Percentiles rank a stretch among this genome's conserved stretches.
phyloP scores from a whole-genome alignment of 2,329 filamentous ascomycete species.

The Curvularia verruculosa region DNA sequence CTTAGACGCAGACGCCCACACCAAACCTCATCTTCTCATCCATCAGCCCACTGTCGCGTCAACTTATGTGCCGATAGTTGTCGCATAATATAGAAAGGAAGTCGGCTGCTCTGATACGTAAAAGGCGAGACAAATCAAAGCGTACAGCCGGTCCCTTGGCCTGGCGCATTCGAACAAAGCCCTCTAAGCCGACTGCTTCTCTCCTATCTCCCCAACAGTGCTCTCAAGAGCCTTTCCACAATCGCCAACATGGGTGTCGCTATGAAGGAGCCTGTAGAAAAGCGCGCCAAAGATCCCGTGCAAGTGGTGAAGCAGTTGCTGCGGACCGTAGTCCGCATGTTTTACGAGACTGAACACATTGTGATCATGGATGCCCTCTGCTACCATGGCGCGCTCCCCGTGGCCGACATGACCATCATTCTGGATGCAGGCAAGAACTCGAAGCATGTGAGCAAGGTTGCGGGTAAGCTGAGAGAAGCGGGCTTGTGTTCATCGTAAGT shows the following conservation, averaged over 20 bases:
- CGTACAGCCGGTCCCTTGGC: constrained; percentile 1
- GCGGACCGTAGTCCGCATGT: constrained; percentile 82
- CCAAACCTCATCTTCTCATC: constrained; percentile 10
- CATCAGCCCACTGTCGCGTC: constrained; percentile 21
- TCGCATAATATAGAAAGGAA: constrained; percentile 10
- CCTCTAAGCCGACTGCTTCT: constrained; percentile 5
- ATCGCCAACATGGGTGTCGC: constrained; percentile 16
- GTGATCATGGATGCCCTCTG: constrained; percentile 81
- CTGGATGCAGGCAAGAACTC: constrained; percentile 77
- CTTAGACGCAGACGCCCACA: not conserved
- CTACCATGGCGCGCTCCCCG: constrained; percentile 77
- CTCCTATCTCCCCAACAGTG: not conserved
- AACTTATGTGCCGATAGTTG: constrained; percentile 20
- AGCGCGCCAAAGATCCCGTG: constrained; percentile 50
- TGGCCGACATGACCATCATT: constrained; percentile 85
- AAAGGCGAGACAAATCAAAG: not conserved
- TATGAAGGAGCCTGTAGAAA: constrained; percentile 55
- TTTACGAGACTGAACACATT: constrained; percentile 84
- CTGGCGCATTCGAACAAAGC: constrained; percentile 21
- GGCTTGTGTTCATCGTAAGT: constrained; percentile 80
- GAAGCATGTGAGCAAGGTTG: constrained; percentile 90
- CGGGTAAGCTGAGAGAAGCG: constrained; percentile 82
- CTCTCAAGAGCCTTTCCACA: not conserved
- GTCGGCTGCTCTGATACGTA: constrained; percentile 2
- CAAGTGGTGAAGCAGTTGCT: constrained; percentile 78